Percentiles rank a stretch among this genome's conserved stretches.
These are phyloP conservation scores for Monosporascus sp. DNA, from an alignment of 2,329 filamentous ascomycete genomes.

Conservation along the genomic window DNA sequence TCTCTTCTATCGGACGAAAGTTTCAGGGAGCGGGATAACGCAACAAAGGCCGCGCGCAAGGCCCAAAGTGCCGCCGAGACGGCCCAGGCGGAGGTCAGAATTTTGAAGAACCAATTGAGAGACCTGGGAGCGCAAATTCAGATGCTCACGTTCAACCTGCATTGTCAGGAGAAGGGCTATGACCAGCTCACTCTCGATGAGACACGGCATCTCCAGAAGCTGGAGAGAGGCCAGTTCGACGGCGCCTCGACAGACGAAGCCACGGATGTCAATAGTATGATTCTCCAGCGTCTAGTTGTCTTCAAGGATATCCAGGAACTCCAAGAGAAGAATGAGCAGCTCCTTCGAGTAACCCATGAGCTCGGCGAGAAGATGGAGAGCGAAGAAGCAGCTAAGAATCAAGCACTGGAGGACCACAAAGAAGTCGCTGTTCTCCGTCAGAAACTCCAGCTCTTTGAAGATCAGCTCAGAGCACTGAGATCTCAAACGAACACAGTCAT, in stretches of 20 bases:
- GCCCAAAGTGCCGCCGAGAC: conserved; percentile 66
- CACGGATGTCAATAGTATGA: conserved; percentile 81
- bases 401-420: conserved; percentile 59
- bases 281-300: conserved; percentile 81
- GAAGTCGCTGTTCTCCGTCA: conserved; percentile 69
- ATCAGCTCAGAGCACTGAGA: conserved; percentile 77
- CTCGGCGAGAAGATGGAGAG: conserved; percentile 88
- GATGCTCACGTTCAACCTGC: conserved; percentile 80
- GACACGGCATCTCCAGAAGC: conserved; percentile 66
- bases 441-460: conserved; percentile 69
- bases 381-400: conserved; percentile 69
- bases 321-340: conserved; percentile 80
- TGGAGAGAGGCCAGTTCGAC: conserved; percentile 69
- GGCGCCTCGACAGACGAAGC: conserved; percentile 68
- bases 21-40: conserved; percentile 72
- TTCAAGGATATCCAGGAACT: conserved; percentile 83
- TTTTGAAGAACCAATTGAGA: conserved; percentile 79
- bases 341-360: conserved; percentile 76
- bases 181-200: conserved; percentile 68
- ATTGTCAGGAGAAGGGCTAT: conserved; percentile 74
- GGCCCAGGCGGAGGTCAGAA: conserved; percentile 63
- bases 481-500: conserved; percentile 88
- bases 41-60: conserved; percentile 73
- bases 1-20: conserved; percentile 79
- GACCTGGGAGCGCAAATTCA: conserved; percentile 89